Conservation (phyloP, 352 stramenopile genomes). For the Halophytophthora batemanensis region DNA sequence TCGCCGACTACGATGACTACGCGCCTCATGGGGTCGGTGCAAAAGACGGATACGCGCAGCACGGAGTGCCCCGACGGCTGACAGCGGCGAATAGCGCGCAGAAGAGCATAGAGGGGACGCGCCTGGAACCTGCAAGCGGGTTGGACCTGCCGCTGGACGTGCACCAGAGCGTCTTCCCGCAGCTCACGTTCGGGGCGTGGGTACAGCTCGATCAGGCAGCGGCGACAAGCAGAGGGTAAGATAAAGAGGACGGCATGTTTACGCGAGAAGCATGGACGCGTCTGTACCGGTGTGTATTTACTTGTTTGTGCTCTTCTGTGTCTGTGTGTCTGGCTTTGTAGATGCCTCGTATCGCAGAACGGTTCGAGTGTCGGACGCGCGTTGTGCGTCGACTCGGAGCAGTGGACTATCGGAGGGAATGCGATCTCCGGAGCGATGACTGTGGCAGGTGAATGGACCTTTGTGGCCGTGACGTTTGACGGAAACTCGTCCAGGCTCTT, state of each 20-base stretch:
- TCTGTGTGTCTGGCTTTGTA: slow-evolving; percentile 18
- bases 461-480: slow-evolving; percentile 41
- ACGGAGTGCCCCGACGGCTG: slow-evolving; percentile 16
- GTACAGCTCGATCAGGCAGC: slow-evolving; percentile 23
- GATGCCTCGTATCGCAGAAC: slow-evolving; percentile 48
- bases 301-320: no score
- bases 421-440: neutral
- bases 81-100: neutral
- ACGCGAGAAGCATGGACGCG: no score
- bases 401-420: slow-evolving; percentile 29
- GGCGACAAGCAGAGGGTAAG: slow-evolving; percentile 16
- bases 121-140: slow-evolving; percentile 17
- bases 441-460: slow-evolving; percentile 32
- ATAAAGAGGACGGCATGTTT: no score
- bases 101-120: slow-evolving; percentile 4
- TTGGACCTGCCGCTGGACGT: slow-evolving; percentile 35
- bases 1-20: slow-evolving; percentile 30
- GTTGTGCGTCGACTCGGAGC: slow-evolving; percentile 31
- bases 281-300: slow-evolving; percentile 2
- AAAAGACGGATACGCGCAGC: slow-evolving; percentile 36
- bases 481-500: slow-evolving; percentile 13
- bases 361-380: slow-evolving; percentile 32
- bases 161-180: slow-evolving; percentile 14
- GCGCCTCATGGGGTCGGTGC: slow-evolving; percentile 31
- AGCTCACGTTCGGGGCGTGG: slow-evolving; percentile 45